These are phyloP conservation scores for Sporothrix phasma DNA, from an alignment of 2,329 filamentous ascomycete genomes.

Conservation along the genomic window DNA sequence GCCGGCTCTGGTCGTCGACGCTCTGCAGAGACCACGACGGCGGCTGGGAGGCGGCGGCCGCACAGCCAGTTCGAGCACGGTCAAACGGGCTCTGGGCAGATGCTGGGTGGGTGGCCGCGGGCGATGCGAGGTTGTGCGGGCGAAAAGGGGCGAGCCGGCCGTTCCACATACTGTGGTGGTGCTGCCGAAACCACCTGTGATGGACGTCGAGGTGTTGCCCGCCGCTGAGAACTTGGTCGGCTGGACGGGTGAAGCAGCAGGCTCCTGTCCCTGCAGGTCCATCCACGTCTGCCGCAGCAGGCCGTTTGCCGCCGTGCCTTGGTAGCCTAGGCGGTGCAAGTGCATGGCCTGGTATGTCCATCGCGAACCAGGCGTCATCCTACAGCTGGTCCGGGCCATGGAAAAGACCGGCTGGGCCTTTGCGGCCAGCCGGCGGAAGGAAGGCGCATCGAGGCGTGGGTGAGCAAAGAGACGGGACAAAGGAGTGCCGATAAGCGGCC, in stretches of 20 bases:
- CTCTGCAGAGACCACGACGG: constrained; percentile 20
- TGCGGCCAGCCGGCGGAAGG: background rate
- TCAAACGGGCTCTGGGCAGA: constrained; percentile 20
- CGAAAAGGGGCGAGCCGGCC: constrained; percentile 17
- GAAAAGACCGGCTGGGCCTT: background rate
- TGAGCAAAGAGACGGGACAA: background rate
- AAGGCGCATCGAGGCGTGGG: background rate
- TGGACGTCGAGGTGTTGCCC: constrained; percentile 16
- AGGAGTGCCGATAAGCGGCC: background rate
- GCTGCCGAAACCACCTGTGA: constrained; percentile 10
- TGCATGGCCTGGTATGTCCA: background rate
- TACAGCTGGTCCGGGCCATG: background rate
- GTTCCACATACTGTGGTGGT: constrained; percentile 7
- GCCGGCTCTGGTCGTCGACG: constrained; percentile 19
- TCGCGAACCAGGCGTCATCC: background rate
- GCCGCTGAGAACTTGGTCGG: constrained; percentile 18
- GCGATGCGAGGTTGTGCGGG: constrained; percentile 34
- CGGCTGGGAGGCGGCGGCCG: constrained; percentile 10
- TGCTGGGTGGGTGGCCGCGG: constrained; percentile 20
- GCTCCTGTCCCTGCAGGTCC: constrained; percentile 20
- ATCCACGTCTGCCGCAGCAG: constrained; percentile 21
- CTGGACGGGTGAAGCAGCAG: background rate
- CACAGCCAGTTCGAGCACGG: constrained; percentile 20
- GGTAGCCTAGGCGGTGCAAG: background rate
- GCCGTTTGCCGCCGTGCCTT: constrained; percentile 8